Evolutionary conservation across 495 filamentous ascomycete species (phyloP).

Genomic region (Aspergillus wentii): DNA sequence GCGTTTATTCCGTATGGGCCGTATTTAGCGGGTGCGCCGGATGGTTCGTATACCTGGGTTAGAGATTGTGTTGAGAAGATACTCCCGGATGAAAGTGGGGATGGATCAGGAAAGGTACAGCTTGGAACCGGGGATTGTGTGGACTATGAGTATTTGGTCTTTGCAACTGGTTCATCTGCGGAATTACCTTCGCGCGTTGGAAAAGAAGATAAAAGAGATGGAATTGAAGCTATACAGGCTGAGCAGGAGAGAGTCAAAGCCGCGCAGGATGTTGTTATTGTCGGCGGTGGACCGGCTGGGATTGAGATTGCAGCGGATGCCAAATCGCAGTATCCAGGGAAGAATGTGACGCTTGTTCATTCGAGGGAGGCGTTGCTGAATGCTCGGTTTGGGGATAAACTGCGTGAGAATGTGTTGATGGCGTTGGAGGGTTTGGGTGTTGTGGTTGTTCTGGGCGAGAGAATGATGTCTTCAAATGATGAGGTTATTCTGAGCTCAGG

Average conservation of each 20-base stretch:
- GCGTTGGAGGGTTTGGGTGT: slow-evolving; percentile 38
- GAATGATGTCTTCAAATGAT: slow-evolving; percentile 10
- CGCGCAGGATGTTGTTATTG: slow-evolving; percentile 36
- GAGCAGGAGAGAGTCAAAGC: slow-evolving; percentile 14
- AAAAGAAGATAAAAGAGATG: slow-evolving; percentile 9
- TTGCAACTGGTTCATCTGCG: slow-evolving; percentile 24
- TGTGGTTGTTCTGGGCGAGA: slow-evolving; percentile 34
- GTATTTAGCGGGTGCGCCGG: slow-evolving; percentile 16
- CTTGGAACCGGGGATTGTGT: slow-evolving; percentile 10
- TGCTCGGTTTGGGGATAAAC: slow-evolving; percentile 30
- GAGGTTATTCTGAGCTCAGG: slow-evolving; percentile 8
- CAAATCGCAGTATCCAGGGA: slow-evolving; percentile 45
- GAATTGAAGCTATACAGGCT: slow-evolving; percentile 9
- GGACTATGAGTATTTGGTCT: slow-evolving; percentile 31
- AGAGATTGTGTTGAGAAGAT: slow-evolving; percentile 11
- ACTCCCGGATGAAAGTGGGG: neutral
- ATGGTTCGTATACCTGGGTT: slow-evolving; percentile 40
- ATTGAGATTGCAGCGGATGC: slow-evolving; percentile 50
- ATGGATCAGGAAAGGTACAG: slow-evolving; percentile 4
- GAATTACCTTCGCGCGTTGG: slow-evolving; percentile 11
- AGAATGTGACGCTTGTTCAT: slow-evolving; percentile 48
- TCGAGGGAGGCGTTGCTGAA: slow-evolving; percentile 42
- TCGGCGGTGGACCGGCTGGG: slow-evolving; percentile 52
- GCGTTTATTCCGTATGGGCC: slow-evolving; percentile 41
- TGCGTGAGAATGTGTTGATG: slow-evolving; percentile 30